Conservation (phyloP, 441 rosid genomes). For the Arabidopsis hybrid region DNA sequence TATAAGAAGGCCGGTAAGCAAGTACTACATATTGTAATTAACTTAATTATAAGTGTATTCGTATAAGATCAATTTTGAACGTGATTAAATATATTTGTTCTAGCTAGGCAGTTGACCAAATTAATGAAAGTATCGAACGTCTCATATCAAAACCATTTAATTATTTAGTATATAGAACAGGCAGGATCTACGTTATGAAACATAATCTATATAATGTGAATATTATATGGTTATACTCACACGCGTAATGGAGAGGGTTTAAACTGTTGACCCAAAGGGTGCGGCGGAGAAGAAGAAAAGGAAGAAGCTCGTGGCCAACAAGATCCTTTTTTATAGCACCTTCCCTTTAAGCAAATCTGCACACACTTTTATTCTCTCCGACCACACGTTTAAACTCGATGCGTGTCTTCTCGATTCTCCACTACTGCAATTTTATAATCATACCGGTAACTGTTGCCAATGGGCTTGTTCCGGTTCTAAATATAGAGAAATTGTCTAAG, state of each 20-base stretch:
- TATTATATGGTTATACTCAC: constrained; percentile 2
- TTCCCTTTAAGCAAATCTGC: constrained; percentile 29
- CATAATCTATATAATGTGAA: background rate
- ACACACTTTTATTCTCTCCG: constrained; percentile 36
- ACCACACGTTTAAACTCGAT: constrained; percentile 39
- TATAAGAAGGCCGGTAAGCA: constrained; percentile 30
- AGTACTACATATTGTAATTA: background rate
- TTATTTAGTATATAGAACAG: background rate
- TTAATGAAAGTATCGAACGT: background rate
- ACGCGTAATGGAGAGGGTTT: constrained; percentile 30
- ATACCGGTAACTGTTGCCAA: no score
- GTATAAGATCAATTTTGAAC: constrained; percentile 21
- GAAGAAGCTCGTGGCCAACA: constrained; percentile 42
- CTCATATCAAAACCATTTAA: background rate
- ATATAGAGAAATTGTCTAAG: no score
- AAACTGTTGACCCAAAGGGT: constrained; percentile 46
- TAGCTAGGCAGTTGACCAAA: constrained; percentile 36
- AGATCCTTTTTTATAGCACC: constrained; percentile 34
- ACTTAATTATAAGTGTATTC: background rate
- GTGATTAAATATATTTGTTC: constrained; percentile 25
- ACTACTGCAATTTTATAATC: background rate
- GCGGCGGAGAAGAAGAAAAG: constrained; percentile 42
- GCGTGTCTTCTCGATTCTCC: constrained; percentile 38
- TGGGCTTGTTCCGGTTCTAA: no score
- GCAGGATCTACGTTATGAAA: constrained; percentile 29